These are phyloP conservation scores for Hydnomerulius pinastri DNA, from an alignment of 768 basidiomycete species.

Conservation along the genomic window DNA sequence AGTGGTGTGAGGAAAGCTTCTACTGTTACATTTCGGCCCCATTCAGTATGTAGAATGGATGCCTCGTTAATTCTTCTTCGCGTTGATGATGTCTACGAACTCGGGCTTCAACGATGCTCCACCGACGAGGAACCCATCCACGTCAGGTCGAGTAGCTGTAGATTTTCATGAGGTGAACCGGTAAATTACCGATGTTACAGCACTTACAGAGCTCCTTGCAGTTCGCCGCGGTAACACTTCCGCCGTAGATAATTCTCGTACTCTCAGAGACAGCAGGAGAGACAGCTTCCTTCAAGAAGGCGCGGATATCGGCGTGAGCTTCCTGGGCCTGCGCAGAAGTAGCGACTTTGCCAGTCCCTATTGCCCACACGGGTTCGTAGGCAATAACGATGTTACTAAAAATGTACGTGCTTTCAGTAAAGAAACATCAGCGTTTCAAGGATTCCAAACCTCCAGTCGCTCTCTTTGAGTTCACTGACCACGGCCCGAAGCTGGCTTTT, in stretches of 20 bases:
- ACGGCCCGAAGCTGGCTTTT: constrained; percentile 80
- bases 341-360: constrained; percentile 96
- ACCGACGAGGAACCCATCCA: constrained; percentile 98
- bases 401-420: neutral
- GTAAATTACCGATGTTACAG: neutral
- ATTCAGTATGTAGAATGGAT: neutral
- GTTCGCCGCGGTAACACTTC: constrained; percentile 89
- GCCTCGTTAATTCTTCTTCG: constrained; percentile 36
- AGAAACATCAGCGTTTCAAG: neutral
- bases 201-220: constrained; percentile 81
- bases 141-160: constrained; percentile 73
- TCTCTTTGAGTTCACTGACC: constrained; percentile 57
- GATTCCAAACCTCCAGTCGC: constrained; percentile 75
- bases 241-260: constrained; percentile 93
- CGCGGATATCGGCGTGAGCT: constrained; percentile 81
- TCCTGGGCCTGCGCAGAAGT: constrained; percentile 92
- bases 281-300: constrained; percentile 66
- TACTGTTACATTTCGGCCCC: neutral
- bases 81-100: constrained; percentile 90
- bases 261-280: constrained; percentile 67
- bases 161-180: neutral
- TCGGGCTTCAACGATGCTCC: constrained; percentile 98
- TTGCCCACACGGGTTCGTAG: constrained; percentile 98
- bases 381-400: constrained; percentile 88
- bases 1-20: neutral